Base-by-base conservation (phyloP, 208 protist genomes). In the Leishmania martiniquensis region DNA sequence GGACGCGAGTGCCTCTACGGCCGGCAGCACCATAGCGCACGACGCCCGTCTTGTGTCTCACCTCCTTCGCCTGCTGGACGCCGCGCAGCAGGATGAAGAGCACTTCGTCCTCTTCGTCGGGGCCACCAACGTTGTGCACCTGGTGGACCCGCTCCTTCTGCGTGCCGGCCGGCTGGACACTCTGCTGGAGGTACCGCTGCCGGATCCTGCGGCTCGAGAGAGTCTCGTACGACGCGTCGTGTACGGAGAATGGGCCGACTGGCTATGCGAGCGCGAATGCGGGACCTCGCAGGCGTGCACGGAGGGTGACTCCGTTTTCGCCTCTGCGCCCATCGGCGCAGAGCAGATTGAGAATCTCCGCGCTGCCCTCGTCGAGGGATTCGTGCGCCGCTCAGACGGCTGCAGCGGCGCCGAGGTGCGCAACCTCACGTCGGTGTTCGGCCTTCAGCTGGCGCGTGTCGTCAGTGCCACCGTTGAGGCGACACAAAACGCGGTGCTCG, bases 121-220 rank as follows among this genome's bases (percentile, higher is more conserved):
- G 17, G 93, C 93, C 17, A 97, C 93, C 1, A 97, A 97, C 49
- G 87, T 93, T 0, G 74, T 89, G n/a, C 75, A 92, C 34, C 72
- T 89, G 62, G 66, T 97, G 0, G 91, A 97, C 69, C 91, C 87
- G 22, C 77, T 91, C 32, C 73, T 97, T 52, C 86, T 97, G 42
- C 89, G 91, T 37, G 85, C 91, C 15, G 93, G 93, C 3, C 88
- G 93, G 15, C 89, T 97, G 42, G 93, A 97, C 80, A 95, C 90
- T 20, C 75, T 89, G 20, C 42, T 97, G 2, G 81, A 88, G 34
- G 89, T 97, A n/a, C 87, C 90, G 25, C 82, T 92, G 32, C 93
- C 91, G 6, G 91, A 93, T 63, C 47, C 76, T 2, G 80, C 37
- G 32, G 91, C 91, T 29, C 79, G 91, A 12, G 82, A 73, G 45